Conservation (phyloP, 139 green algal species). For the Dunaliella primolecta region DNA sequence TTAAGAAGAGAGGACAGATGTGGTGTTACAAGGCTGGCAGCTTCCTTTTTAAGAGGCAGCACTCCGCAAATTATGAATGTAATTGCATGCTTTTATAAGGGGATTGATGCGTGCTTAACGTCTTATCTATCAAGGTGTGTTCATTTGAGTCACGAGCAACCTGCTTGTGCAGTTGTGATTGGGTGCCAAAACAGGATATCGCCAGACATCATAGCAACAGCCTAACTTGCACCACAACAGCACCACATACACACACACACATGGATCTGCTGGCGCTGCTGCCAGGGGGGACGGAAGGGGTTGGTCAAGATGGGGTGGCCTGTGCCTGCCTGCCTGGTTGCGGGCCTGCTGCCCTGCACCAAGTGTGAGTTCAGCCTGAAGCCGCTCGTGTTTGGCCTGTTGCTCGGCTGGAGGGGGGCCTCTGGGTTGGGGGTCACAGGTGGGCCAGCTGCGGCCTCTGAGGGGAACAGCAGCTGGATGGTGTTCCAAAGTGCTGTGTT, state of each 20-base stretch:
- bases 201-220: background rate
- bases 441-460: constrained; percentile 1
- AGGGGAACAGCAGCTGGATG: constrained; percentile 51
- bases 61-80: no score
- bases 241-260: no score
- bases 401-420: background rate
- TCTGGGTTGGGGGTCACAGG: background rate
- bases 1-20: no score
- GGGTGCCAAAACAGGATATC: background rate
- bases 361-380: background rate
- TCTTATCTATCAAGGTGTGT: background rate
- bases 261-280: background rate
- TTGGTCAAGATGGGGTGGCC: constrained; percentile 4
- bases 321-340: background rate
- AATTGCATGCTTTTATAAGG: no score
- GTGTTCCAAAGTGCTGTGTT: constrained; percentile 58
- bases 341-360: background rate
- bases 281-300: constrained; percentile 3
- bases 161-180: background rate
- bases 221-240: no score
- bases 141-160: background rate
- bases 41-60: no score
- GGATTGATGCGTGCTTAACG: background rate
- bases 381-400: background rate
- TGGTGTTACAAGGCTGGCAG: no score